These are phyloP conservation scores for Sambucus nigra DNA, from an alignment of 129 eudicot genomes.

Conservation along the genomic window DNA sequence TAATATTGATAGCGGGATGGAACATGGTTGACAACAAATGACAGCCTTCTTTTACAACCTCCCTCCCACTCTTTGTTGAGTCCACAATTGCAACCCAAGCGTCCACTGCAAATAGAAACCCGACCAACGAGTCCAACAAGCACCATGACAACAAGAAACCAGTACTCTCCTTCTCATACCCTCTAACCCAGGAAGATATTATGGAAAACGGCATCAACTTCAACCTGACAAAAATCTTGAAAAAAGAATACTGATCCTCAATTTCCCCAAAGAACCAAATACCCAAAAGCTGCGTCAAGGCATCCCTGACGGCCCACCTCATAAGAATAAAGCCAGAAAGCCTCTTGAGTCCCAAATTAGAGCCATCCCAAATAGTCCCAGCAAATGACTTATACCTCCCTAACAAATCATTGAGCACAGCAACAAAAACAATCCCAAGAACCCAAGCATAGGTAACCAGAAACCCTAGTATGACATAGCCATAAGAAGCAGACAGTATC, in stretches of 20 bases:
- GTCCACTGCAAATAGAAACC: conserved; percentile 70
- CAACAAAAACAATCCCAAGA: conserved; percentile 61
- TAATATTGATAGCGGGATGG: conserved; percentile 59
- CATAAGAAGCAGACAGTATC: conserved; percentile 65
- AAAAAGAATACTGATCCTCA: conserved; percentile 84
- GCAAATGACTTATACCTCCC: conserved; percentile 48
- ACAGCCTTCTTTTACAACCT: conserved; percentile 85
- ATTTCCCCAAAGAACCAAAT: conserved; percentile 83
- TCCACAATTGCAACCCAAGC: conserved; percentile 90
- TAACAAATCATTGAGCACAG: conserved; percentile 59
- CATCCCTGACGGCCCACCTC: conserved; percentile 95
- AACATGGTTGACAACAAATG: conserved; percentile 55
- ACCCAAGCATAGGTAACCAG: conserved; percentile 84
- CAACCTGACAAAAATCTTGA: conserved; percentile 84
- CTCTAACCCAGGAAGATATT: conserved; percentile 55
- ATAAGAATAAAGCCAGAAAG: conserved; percentile 70
- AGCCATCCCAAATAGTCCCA: conserved; percentile 66
- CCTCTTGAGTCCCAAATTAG: conserved; percentile 65
- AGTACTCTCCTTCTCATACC: conserved; percentile 55
- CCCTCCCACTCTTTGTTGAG: conserved; percentile 73
- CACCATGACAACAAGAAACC: conserved; percentile 72
- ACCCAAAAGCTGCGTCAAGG: conserved; percentile 73
- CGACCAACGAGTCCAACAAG: conserved; percentile 57
- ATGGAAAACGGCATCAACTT: conserved; percentile 92
- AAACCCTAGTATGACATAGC: conserved; percentile 69